Conservation (phyloP, 2,329 filamentous ascomycete species). For the Hymenoscyphus fructigenus region DNA sequence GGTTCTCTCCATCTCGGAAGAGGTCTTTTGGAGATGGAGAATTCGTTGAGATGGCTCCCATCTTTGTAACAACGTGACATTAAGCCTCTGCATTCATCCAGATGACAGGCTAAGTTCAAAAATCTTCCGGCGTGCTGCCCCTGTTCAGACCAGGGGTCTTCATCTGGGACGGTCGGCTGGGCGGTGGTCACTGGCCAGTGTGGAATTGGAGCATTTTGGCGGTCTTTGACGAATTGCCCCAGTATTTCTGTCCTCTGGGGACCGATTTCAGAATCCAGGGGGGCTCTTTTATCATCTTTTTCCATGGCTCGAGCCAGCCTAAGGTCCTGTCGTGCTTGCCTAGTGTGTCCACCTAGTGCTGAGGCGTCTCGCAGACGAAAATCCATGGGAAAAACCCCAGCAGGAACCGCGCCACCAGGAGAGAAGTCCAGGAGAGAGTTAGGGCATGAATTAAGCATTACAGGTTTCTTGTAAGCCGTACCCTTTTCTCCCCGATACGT, state of each 20-base stretch:
- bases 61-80: background rate
- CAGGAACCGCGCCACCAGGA: too few relatives aligned
- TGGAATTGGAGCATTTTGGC: background rate
- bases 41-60: background rate
- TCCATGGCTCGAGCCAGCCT: background rate
- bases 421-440: too few relatives aligned
- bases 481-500: background rate
- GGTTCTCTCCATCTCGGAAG: background rate
- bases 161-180: background rate
- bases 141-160: background rate
- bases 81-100: conserved; percentile 4
- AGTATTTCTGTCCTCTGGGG: background rate
- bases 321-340: background rate
- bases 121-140: conserved; percentile 10
- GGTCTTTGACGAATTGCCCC: background rate
- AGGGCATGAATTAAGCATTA: background rate
- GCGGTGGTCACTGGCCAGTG: background rate
- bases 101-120: conserved; percentile 1
- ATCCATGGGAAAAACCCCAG: background rate
- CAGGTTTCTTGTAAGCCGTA: background rate
- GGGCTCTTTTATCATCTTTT: background rate
- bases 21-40: background rate
- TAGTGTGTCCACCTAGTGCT: background rate
- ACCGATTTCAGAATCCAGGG: background rate
- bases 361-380: background rate